Conservation (phyloP, 352 stramenopile species). For the Pythium rishiriense region DNA sequence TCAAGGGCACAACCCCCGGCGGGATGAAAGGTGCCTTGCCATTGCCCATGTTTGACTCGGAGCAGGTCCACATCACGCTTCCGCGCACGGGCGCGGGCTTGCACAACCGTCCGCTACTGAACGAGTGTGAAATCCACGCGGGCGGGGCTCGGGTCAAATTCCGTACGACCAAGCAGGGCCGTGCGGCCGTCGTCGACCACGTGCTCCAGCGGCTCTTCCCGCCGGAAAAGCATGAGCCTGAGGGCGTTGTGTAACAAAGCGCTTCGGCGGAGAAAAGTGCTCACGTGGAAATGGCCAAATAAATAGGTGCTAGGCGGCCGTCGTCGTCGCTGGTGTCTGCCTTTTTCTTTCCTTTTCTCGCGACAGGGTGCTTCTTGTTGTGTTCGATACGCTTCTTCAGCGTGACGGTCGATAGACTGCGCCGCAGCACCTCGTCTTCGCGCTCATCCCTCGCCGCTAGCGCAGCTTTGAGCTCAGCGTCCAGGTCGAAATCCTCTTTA, state of each 20-base stretch:
- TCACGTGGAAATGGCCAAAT: constrained; percentile 71
- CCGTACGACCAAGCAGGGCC: constrained; percentile 56
- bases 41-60: constrained; percentile 33
- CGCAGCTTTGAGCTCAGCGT: constrained; percentile 3
- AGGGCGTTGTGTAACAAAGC: neutral
- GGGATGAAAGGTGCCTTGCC: neutral
- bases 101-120: constrained; percentile 48
- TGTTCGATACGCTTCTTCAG: constrained; percentile 50
- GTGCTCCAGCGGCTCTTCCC: constrained; percentile 34
- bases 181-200: constrained; percentile 52
- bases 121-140: constrained; percentile 57
- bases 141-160: constrained; percentile 48
- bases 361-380: constrained; percentile 32
- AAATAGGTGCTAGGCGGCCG: constrained; percentile 23
- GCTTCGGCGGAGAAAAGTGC: neutral
- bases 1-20: neutral
- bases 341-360: constrained; percentile 4
- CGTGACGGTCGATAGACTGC: constrained; percentile 60
- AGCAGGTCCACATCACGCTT: constrained; percentile 48
- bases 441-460: constrained; percentile 1
- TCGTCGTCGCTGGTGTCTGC: constrained; percentile 13
- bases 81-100: constrained; percentile 28
- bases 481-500: constrained; percentile 1
- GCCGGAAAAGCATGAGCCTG: neutral
- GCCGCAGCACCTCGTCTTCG: constrained; percentile 54